Percentiles rank a stretch among this genome's conserved stretches.
Evolutionary conservation across 192 early-diverging fungal species (phyloP).

Genomic region (Glomus cerebriforme): DNA sequence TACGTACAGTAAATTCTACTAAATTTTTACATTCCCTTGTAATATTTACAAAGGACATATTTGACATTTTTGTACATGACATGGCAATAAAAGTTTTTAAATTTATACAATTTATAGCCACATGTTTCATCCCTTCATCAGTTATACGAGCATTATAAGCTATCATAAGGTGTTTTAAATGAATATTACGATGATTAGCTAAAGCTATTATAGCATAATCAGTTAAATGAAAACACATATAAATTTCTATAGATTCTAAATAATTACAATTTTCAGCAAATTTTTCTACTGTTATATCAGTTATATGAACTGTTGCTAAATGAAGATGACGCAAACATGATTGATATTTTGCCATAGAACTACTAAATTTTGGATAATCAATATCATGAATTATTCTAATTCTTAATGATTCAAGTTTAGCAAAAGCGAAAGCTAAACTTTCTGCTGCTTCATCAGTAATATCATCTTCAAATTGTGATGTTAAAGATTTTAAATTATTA

Average conservation of each 20-base stretch:
- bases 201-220: neutral
- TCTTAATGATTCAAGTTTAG: neutral
- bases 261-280: conserved; percentile 1
- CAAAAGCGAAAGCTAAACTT: neutral
- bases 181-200: neutral
- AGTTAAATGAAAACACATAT: conserved; percentile 17
- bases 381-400: conserved; percentile 1
- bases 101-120: neutral
- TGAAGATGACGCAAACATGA: conserved; percentile 3
- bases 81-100: neutral
- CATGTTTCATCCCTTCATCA: neutral
- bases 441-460: neutral
- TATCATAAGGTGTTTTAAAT: conserved; percentile 20
- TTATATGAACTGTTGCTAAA: conserved; percentile 5
- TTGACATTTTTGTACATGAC: neutral
- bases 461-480: conserved; percentile 10
- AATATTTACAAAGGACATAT: neutral
- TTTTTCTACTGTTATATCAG: neutral
- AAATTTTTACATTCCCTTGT: conserved; percentile 9
- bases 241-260: conserved; percentile 14
- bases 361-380: neutral
- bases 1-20: neutral
- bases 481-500: conserved; percentile 2
- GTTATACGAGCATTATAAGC: conserved; percentile 17
- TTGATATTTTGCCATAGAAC: neutral